These are phyloP conservation scores for Datura wrightii DNA, from an alignment of 257 asterid genomes.

Conservation along the genomic window DNA sequence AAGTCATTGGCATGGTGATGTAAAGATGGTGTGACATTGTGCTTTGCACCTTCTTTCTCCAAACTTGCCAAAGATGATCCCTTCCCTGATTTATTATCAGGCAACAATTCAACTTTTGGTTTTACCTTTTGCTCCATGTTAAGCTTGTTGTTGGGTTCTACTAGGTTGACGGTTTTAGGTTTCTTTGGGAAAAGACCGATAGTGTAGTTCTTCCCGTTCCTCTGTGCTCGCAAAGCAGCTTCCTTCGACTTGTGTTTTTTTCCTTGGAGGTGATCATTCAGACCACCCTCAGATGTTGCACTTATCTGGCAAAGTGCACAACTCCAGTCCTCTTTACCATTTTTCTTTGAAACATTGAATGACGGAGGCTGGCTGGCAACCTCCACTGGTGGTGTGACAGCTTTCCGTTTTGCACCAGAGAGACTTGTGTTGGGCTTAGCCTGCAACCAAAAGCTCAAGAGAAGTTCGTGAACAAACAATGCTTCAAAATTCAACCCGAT, in stretches of 20 bases:
- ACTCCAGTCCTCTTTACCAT: slow-evolving; percentile 50
- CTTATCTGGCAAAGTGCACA: slow-evolving; percentile 65
- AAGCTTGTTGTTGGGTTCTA: slow-evolving; percentile 25
- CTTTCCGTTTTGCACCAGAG: slow-evolving; percentile 54
- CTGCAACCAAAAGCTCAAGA: slow-evolving; percentile 49
- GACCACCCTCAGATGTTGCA: slow-evolving; percentile 42
- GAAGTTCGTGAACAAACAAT: slow-evolving; percentile 28
- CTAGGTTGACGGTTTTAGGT: slow-evolving; percentile 19
- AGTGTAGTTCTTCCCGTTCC: slow-evolving; percentile 40
- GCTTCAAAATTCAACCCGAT: slow-evolving; percentile 14
- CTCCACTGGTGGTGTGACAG: slow-evolving; percentile 34
- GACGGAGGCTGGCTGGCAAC: slow-evolving; percentile 31
- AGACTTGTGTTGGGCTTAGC: slow-evolving; percentile 41
- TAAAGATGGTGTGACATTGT: slow-evolving; percentile 18
- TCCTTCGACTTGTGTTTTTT: slow-evolving; percentile 68
- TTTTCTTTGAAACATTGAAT: slow-evolving; percentile 38
- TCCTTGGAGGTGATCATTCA: slow-evolving; percentile 58
- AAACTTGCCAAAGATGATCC: neutral
- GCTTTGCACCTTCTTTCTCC: slow-evolving; percentile 26
- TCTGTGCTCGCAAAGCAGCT: slow-evolving; percentile 46
- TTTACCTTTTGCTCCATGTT: neutral
- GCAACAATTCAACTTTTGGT: slow-evolving; percentile 25
- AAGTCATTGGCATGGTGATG: slow-evolving; percentile 15
- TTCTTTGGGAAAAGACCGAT: slow-evolving; percentile 48
- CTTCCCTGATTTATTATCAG: slow-evolving; percentile 31